These are phyloP conservation scores for Diaporthe citriasiana DNA, from an alignment of 2,329 filamentous ascomycete genomes.

Conservation along the genomic window DNA sequence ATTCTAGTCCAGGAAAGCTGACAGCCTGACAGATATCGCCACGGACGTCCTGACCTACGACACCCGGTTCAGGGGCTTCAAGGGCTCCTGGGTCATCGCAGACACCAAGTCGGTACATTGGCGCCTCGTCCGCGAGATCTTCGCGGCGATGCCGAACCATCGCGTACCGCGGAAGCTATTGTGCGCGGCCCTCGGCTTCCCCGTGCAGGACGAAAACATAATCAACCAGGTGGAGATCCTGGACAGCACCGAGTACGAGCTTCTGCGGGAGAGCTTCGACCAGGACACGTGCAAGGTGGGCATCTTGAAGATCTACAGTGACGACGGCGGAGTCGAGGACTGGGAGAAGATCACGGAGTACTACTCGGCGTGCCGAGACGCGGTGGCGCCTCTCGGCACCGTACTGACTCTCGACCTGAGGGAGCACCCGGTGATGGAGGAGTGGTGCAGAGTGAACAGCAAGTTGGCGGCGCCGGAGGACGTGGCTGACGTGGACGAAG, in stretches of 20 bases:
- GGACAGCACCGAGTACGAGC: neutral
- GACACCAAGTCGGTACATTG: neutral
- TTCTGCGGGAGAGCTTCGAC: neutral
- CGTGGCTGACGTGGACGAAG: neutral
- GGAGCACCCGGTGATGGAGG: neutral
- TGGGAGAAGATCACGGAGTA: neutral
- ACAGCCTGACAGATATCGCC: neutral
- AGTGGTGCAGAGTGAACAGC: neutral
- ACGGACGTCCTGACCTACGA: neutral
- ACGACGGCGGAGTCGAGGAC: neutral
- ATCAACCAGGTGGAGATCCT: neutral
- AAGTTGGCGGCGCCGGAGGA: neutral
- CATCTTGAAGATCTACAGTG: neutral
- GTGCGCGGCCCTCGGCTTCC: neutral
- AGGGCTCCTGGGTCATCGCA: constrained; percentile 19
- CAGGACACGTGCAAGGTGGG: neutral
- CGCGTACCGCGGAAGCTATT: neutral
- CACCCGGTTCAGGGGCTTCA: neutral
- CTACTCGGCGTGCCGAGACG: neutral
- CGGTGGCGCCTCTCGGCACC: neutral
- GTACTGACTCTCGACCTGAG: neutral
- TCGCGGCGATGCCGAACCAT: neutral
- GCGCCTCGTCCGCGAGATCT: constrained; percentile 1
- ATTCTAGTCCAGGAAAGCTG: neutral
- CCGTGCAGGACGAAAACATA: neutral